Evolutionary conservation across 345 rosid genomes (phyloP).

Genomic region (Melaleuca alternifolia): DNA sequence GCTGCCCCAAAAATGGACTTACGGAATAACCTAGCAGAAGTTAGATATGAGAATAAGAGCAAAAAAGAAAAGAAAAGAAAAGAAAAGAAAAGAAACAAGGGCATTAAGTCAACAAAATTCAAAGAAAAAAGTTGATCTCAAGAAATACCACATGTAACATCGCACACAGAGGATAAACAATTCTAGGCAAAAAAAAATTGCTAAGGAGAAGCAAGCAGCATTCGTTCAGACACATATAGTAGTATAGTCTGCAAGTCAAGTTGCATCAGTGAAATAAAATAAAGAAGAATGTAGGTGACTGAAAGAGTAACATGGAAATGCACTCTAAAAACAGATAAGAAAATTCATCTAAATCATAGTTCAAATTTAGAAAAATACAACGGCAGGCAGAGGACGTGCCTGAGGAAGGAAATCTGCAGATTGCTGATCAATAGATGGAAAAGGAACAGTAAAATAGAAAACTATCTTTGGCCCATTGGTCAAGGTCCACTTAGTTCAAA

Average conservation of each 20-base stretch:
- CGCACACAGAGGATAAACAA: neutral
- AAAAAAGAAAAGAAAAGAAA: too few relatives aligned
- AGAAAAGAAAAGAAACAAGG: too few relatives aligned
- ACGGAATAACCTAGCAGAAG: slow-evolving; percentile 63
- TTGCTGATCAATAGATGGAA: neutral
- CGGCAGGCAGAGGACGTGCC: neutral
- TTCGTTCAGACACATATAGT: neutral
- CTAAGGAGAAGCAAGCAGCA: neutral
- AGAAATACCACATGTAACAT: neutral
- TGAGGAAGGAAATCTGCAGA: neutral
- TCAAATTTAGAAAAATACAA: neutral
- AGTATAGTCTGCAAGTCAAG: neutral
- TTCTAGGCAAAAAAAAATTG: neutral
- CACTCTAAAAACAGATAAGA: neutral
- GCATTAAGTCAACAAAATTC: neutral
- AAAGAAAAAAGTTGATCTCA: neutral
- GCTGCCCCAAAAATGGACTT: slow-evolving; percentile 91
- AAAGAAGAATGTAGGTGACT: neutral
- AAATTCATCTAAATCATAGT: neutral
- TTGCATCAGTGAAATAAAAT: neutral
- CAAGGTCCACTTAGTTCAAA: neutral
- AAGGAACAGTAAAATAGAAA: neutral
- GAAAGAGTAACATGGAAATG: neutral
- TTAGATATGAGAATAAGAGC: neutral
- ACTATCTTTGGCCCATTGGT: neutral